Percentiles rank a stretch among this genome's conserved stretches.
These are phyloP conservation scores for Globisporangium paddicum DNA, from an alignment of 352 stramenopile genomes.

Conservation along the genomic window DNA sequence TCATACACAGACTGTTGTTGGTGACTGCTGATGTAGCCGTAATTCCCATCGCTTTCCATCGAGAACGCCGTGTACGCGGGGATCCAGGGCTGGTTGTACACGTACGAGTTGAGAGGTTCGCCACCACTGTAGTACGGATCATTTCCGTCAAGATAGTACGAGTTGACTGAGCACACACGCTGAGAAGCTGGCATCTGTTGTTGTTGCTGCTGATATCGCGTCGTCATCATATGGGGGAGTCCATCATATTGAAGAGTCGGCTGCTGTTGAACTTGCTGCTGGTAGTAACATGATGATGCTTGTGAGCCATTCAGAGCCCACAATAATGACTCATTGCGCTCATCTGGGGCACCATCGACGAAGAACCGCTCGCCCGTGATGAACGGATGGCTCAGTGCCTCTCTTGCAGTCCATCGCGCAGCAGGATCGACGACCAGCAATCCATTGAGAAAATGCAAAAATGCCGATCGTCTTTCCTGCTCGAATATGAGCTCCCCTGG, in stretches of 20 bases:
- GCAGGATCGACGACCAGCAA: constrained; percentile 28
- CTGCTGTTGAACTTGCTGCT: not conserved
- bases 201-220: not conserved
- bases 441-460: constrained; percentile 33
- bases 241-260: not conserved
- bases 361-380: constrained; percentile 31
- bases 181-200: constrained; percentile 1
- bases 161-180: constrained; percentile 11
- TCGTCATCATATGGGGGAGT: not conserved
- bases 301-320: not conserved
- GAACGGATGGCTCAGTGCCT: constrained; percentile 42
- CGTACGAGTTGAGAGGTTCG: not conserved
- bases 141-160: constrained; percentile 9
- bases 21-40: not conserved
- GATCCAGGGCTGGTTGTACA: constrained; percentile 7
- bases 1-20: constrained; percentile 3
- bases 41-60: not conserved
- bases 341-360: not conserved
- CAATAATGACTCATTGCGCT: not conserved
- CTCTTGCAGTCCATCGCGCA: constrained; percentile 29
- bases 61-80: not conserved
- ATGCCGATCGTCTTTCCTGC: constrained; percentile 21
- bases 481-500: constrained; percentile 9
- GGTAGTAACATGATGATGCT: not conserved
- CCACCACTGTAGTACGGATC: constrained; percentile 4